Percentiles rank a stretch among this genome's conserved stretches.
Conservation (phyloP, 257 asterid genomes). For the Lavandula angustifolia region DNA sequence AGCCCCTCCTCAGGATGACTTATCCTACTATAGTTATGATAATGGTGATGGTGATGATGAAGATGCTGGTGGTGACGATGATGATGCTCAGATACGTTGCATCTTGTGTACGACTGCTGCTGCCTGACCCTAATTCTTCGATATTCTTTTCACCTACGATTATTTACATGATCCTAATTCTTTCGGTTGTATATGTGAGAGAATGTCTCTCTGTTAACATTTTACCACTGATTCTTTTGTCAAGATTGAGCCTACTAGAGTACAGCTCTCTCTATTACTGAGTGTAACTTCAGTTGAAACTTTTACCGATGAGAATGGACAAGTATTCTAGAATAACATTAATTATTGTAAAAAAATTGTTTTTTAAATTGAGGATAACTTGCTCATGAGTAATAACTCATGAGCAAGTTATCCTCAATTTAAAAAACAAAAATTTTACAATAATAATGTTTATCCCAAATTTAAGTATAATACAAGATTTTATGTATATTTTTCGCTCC, state of each 20-base stretch:
- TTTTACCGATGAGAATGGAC: slow-evolving; percentile 18
- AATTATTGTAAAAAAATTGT: too few species aligned
- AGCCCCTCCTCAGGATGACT: slow-evolving; percentile 36
- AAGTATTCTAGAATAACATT: too few species aligned
- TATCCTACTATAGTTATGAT: slow-evolving; percentile 54
- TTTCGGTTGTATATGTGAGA: slow-evolving; percentile 27
- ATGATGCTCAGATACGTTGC: slow-evolving; percentile 73
- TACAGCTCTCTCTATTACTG: background rate
- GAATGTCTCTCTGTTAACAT: slow-evolving; percentile 25
- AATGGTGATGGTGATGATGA: slow-evolving; percentile 45
- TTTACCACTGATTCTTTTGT: slow-evolving; percentile 1
- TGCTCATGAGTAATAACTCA: too few species aligned
- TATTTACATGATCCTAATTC: slow-evolving; percentile 27
- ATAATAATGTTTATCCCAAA: too few species aligned
- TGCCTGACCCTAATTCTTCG: too few species aligned
- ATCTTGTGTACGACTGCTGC: slow-evolving; percentile 96
- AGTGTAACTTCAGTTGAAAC: slow-evolving; percentile 1
- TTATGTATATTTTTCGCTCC: too few species aligned
- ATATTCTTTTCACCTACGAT: slow-evolving; percentile 30
- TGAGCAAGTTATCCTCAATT: too few species aligned
- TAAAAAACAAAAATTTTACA: too few species aligned
- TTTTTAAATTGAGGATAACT: too few species aligned
- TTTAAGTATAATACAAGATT: too few species aligned
- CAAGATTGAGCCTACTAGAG: slow-evolving; percentile 10
- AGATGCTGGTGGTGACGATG: slow-evolving; percentile 39